These are phyloP conservation scores for Moesziomyces aphidis DNA, from an alignment of 1,284 basidiomycete species.

Conservation along the genomic window DNA sequence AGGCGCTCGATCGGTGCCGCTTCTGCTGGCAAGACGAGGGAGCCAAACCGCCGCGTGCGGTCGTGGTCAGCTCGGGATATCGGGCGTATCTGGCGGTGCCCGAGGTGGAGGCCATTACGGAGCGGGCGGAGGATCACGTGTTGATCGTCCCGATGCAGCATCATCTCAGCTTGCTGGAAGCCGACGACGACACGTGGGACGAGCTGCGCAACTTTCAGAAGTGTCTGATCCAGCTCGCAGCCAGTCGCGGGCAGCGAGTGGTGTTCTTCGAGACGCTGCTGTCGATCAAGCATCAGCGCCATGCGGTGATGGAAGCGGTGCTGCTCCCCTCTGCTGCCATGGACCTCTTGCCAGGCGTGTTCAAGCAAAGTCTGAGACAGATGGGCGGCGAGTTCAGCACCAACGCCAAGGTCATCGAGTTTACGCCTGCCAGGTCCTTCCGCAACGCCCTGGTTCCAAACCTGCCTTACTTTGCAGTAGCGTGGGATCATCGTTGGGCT, in stretches of 20 bases:
- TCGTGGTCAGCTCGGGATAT: conserved; percentile 89
- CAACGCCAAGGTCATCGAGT: conserved; percentile 95
- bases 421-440: conserved; percentile 72
- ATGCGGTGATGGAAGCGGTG: conserved; percentile 90
- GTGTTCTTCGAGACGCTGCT: conserved; percentile 94
- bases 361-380: conserved; percentile 91
- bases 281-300: conserved; percentile 84
- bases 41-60: conserved; percentile 79
- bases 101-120: conserved; percentile 82
- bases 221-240: conserved; percentile 92
- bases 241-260: conserved; percentile 82
- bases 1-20: conserved; percentile 85
- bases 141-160: conserved; percentile 92
- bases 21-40: conserved; percentile 69
- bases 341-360: conserved; percentile 89
- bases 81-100: conserved; percentile 90
- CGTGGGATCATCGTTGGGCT: conserved; percentile 91
- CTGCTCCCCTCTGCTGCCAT: conserved; percentile 87
- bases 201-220: conserved; percentile 91
- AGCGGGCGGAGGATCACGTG: conserved; percentile 78
- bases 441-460: conserved; percentile 80
- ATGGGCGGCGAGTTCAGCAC: conserved; percentile 97
- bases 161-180: conserved; percentile 88
- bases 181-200: conserved; percentile 96
- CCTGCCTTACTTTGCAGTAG: conserved; percentile 97